phyloP scores from a whole-genome alignment of 805 yeast species.

The Wickerhamiella spandovensis region DNA sequence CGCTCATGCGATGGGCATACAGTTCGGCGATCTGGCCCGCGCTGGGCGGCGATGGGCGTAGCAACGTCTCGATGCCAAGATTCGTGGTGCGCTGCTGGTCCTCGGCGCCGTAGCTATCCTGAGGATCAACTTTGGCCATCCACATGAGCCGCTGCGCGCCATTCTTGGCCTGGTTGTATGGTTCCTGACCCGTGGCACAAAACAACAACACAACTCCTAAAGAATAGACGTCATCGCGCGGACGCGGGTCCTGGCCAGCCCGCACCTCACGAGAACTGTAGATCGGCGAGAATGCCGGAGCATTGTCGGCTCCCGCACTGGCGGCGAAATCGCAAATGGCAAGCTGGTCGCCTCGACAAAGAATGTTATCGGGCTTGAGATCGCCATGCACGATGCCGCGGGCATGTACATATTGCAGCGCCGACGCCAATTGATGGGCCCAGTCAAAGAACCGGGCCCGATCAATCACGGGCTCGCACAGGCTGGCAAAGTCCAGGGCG shows the following conservation, averaged over 20 bases:
- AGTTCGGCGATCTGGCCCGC: neutral
- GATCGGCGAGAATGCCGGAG: conserved; percentile 26
- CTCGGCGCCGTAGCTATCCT: conserved; percentile 18
- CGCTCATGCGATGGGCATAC: neutral
- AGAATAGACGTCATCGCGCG: conserved; percentile 34
- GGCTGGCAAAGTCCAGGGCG: conserved; percentile 9
- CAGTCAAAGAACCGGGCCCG: conserved; percentile 16
- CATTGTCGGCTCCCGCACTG: conserved; percentile 20
- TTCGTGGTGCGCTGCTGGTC: neutral
- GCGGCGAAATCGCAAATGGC: conserved; percentile 39
- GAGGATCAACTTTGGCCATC: conserved; percentile 20
- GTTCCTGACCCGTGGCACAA: conserved; percentile 35
- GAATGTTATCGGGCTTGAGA: conserved; percentile 34
- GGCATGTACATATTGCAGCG: conserved; percentile 16
- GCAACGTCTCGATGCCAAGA: neutral
- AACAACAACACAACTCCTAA: conserved; percentile 33
- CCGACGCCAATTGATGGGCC: conserved; percentile 18
- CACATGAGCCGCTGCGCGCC: conserved; percentile 23
- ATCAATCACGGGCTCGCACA: conserved; percentile 17
- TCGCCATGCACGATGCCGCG: conserved; percentile 33
- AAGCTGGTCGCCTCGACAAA: conserved; percentile 22
- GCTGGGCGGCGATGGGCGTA: neutral
- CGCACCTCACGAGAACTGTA: conserved; percentile 38
- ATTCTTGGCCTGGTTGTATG: conserved; percentile 27
- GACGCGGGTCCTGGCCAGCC: conserved; percentile 20